A percentile compares a stretch with the other conserved stretches of the same genome.
Conservation (phyloP, 768 basidiomycete genomes). For the Phylloporus arenicola region DNA sequence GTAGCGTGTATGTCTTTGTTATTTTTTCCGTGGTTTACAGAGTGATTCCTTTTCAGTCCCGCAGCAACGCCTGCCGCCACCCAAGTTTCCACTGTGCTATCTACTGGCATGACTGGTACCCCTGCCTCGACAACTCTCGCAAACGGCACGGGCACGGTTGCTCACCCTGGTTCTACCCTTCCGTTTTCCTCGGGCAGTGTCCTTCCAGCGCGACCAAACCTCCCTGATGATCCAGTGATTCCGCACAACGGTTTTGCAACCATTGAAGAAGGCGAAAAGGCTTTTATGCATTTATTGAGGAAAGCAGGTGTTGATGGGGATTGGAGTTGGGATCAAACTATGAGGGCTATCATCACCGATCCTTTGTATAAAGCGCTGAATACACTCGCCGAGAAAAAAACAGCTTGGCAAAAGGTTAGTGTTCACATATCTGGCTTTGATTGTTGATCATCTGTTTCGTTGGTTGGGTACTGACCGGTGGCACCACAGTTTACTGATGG, state of each 20-base stretch:
- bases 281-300: constrained; percentile 84
- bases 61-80: constrained; percentile 40
- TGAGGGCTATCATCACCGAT: constrained; percentile 97
- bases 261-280: constrained; percentile 86
- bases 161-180: constrained; percentile 50
- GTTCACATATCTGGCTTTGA: not conserved
- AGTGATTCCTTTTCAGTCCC: constrained; percentile 17
- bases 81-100: constrained; percentile 36
- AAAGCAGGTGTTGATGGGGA: constrained; percentile 86
- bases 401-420: constrained; percentile 86
- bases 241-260: constrained; percentile 87
- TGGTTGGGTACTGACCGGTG: constrained; percentile 4
- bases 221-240: constrained; percentile 83
- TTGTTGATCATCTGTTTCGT: not conserved
- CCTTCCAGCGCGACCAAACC: constrained; percentile 68
- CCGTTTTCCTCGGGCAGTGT: constrained; percentile 58
- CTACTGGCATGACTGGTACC: constrained; percentile 40
- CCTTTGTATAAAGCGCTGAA: constrained; percentile 93
- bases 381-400: constrained; percentile 91
- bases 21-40: not conserved
- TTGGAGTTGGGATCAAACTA: constrained; percentile 98
- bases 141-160: constrained; percentile 43
- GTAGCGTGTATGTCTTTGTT: constrained; percentile 18
- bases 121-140: constrained; percentile 35
- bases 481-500: constrained; percentile 58